These are phyloP conservation scores for Sequoiadendron giganteum DNA, from an alignment of 75 land plant species.

Conservation along the genomic window DNA sequence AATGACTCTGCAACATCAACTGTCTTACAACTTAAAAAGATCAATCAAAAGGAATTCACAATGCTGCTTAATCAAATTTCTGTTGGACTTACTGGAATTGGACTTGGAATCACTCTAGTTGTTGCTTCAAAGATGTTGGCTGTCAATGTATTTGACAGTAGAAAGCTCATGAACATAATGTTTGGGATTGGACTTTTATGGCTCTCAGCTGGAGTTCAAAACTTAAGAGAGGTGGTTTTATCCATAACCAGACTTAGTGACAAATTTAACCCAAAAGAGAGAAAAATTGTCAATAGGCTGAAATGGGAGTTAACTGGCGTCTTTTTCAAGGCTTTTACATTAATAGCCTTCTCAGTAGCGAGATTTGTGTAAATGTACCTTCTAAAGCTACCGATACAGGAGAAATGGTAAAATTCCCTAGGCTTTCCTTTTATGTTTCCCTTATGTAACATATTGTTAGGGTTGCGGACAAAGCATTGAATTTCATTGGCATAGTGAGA, in stretches of 20 bases:
- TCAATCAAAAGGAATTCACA: background rate
- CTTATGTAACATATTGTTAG: background rate
- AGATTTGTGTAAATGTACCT: slow-evolving; percentile 5
- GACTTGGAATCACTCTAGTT: slow-evolving; percentile 15
- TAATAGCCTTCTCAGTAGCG: slow-evolving; percentile 7
- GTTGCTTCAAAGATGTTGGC: slow-evolving; percentile 12
- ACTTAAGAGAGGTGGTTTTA: background rate
- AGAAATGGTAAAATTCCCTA: background rate
- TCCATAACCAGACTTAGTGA: background rate
- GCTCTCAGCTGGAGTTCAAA: slow-evolving; percentile 18
- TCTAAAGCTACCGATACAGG: background rate
- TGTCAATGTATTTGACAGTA: slow-evolving; percentile 18
- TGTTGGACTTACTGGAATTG: slow-evolving; percentile 18
- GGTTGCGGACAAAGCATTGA: background rate
- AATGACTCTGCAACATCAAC: background rate
- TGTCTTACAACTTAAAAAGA: background rate
- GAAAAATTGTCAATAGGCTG: background rate
- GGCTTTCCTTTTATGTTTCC: background rate
- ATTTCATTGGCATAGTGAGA: too few species aligned
- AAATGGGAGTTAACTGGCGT: background rate
- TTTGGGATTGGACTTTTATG: slow-evolving; percentile 19
- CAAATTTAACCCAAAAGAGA: background rate
- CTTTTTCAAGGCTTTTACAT: slow-evolving; percentile 7
- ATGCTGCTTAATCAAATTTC: slow-evolving; percentile 5
- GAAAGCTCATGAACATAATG: slow-evolving; percentile 9